phyloP scores from a whole-genome alignment of 2,329 filamentous ascomycete genomes.

The Aureobasidium sp. region DNA sequence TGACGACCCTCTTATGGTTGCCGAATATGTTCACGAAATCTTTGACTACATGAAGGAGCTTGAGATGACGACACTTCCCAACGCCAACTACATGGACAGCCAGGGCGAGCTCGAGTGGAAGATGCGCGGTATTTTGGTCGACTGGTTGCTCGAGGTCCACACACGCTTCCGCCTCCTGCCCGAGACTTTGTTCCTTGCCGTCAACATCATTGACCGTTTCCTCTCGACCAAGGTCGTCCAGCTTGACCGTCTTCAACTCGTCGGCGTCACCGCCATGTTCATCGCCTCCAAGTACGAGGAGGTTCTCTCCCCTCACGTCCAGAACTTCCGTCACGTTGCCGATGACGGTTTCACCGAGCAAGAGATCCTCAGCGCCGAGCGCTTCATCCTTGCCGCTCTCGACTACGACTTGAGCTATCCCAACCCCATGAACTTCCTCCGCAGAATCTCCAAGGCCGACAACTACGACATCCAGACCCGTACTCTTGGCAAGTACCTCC shows the following conservation, averaged over 20 bases:
- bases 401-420: constrained; percentile 98
- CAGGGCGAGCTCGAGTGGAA: constrained; percentile 97
- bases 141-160: constrained; percentile 98
- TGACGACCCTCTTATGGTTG: constrained; percentile 94
- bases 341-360: constrained; percentile 93
- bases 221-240: constrained; percentile 92
- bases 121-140: constrained; percentile 92
- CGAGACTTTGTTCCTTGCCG: constrained; percentile 90
- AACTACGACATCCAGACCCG: constrained; percentile 98
- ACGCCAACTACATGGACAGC: constrained; percentile 89
- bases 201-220: constrained; percentile 98
- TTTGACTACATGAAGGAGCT: constrained; percentile 91
- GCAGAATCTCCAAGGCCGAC: constrained; percentile 97
- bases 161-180: constrained; percentile 92
- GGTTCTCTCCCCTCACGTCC: constrained; percentile 90
- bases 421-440: constrained; percentile 99
- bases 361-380: constrained; percentile 95
- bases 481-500: constrained; percentile 93
- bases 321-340: constrained; percentile 94
- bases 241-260: constrained; percentile 89
- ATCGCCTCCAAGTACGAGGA: constrained; percentile 99
- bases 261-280: constrained; percentile 98
- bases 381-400: constrained; percentile 82
- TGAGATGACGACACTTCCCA: constrained; percentile 73
- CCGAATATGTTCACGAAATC: constrained; percentile 94